Base-by-base conservation (phyloP, 1,284 basidiomycete species). In the Apiotrichum laibachii region DNA sequence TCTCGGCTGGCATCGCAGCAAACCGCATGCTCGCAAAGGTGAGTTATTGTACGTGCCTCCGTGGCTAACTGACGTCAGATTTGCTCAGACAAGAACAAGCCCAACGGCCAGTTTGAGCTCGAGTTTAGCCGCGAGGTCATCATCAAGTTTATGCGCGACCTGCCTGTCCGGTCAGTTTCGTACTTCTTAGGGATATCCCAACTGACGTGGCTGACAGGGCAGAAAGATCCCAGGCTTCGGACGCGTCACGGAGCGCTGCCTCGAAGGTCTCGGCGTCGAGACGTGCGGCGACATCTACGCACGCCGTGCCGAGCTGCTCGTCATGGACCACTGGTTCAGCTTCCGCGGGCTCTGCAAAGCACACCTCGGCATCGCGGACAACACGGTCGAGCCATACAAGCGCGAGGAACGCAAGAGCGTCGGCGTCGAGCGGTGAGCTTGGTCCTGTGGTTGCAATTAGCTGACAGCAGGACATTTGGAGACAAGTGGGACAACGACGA, bases 31-130 rank as follows among this genome's bases (percentile, higher is more conserved):
- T 93, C 10, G 89, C 90, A 47, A 93, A 93, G 81, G 88, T 88
- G n/a, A 44, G 64, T 42, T 31, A 3, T 1, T 9, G 2, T 9
- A 18, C 43, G 26, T 21, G 21, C 6, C 18, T 16, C 16, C 4
- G 60, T 55, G 75, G 61, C 22, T 15, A 26, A 33, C 49, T 61
- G 31, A 63, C 44, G 49, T 37, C 71, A 94, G 88, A 95, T 96
- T 55, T 93, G 90, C 72, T 95, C 92, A 44, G 93, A 97, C 75
- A 90, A 88, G 86, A 96, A 96, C 77, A 97, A 97, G 78, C 93
- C 93, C 0, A 90, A 96, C 71, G 93, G 92, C 1, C 90, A 94
- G 74, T 96, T 85, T 68, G 83, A 85, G 67, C 82, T 95, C 39
- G 79, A 85, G 4, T 90, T 88, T 70, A 82, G 88, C 48, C 75